A percentile compares a stretch with the other conserved stretches of the same genome.
phyloP scores from a whole-genome alignment of 1,284 basidiomycete species.

The Bjerkandera adusta region DNA sequence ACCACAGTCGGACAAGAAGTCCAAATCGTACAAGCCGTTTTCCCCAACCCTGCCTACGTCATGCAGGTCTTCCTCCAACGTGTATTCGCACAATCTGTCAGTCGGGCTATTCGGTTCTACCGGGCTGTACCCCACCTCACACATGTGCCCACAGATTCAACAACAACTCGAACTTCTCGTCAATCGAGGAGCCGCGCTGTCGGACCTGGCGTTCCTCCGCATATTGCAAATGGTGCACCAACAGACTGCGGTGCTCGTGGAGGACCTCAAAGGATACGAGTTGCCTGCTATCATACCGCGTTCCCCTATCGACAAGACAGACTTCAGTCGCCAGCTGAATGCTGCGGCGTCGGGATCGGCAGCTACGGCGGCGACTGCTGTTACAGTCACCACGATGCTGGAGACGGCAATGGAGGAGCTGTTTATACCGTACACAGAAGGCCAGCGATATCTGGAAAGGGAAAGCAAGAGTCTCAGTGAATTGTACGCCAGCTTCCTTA shows the following conservation, averaged over 20 bases:
- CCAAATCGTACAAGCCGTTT: constrained; percentile 98
- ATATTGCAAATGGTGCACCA: constrained; percentile 87
- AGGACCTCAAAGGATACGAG: constrained; percentile 93
- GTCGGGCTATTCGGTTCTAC: constrained; percentile 26
- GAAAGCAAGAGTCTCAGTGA: constrained; percentile 88
- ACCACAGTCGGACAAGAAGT: constrained; percentile 93
- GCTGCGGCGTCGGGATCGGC: constrained; percentile 41
- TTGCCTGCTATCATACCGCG: constrained; percentile 65
- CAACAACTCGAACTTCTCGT: constrained; percentile 90
- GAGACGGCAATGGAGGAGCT: constrained; percentile 96
- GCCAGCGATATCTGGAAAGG: constrained; percentile 87
- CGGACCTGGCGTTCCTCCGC: constrained; percentile 89
- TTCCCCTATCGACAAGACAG: constrained; percentile 56
- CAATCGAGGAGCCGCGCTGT: constrained; percentile 69
- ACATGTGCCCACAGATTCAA: constrained; percentile 70
- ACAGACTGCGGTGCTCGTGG: constrained; percentile 78
- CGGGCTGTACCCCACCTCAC: background rate
- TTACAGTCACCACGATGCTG: constrained; percentile 81
- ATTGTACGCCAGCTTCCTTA: constrained; percentile 77
- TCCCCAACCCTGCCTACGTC: constrained; percentile 95
- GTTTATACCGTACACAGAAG: constrained; percentile 93
- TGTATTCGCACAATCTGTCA: constrained; percentile 95
- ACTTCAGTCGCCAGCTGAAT: constrained; percentile 55
- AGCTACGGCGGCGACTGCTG: constrained; percentile 39
- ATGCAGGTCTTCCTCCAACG: constrained; percentile 99